Evolutionary conservation across 257 asterid genomes (phyloP), one percentile per base, ranked within the genome.

Genomic region (Solanum lignicaule): DNA sequence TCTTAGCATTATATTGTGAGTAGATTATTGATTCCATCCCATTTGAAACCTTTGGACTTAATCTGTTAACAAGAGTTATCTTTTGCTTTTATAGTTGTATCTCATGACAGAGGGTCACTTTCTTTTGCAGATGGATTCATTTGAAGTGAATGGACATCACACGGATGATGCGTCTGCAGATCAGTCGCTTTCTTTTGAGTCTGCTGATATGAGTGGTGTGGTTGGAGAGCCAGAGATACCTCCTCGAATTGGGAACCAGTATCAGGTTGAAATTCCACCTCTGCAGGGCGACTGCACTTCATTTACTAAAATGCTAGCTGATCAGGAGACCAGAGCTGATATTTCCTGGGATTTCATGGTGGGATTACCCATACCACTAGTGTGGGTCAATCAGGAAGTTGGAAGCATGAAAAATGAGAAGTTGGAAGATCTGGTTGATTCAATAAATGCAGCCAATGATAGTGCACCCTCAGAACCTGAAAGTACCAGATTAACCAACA

Each of bases 181-280:
- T 74, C 87, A 66, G 66, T 85, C 87, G 10, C 81, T 87, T 65
- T 89, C 87, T 14, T 84, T 81, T 14, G 91, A 91, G 38, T 71
- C 91, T 75, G 16, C 87, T 84, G 86, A 88, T 58, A 84, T 81
- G n/a, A 72, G 18, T 82, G 90, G 89, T 38, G 62, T 69, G 7
- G 91, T 88, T 41, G 92, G 92, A 74, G 94, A 90, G 90, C 93
- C 90, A 10, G 90, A 89, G 38, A 89, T 92, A 62, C 84, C 86
- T 73, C 96, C 98, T 16, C 92, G 97, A 73, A 78, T 91, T 48
- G 98, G 98, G 75, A 93, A 92, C 69, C 89, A 91, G 62, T 94
- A 89, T 88, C 98, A 95, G 90, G 94, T 85, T 43, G 91, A 93
- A 88, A 89, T 94, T 87, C 97, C 96, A 29, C 86, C 86, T 86